Percentiles rank a stretch among this genome's conserved stretches.
These are phyloP conservation scores for Thielaviopsis musarum DNA, from an alignment of 2,329 filamentous ascomycete species.

Conservation along the genomic window DNA sequence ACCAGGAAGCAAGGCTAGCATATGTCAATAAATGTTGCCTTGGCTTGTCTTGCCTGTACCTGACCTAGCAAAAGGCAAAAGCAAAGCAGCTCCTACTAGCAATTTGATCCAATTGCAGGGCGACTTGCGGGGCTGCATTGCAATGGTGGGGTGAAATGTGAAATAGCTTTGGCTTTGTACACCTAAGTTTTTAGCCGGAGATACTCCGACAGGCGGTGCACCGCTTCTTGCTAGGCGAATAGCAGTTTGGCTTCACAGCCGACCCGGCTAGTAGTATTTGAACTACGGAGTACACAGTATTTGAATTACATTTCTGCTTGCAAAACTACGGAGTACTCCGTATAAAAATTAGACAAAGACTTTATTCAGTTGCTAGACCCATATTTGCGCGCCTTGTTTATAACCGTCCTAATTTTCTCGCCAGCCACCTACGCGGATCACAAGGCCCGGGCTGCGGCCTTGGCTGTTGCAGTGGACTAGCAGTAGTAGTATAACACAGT, in stretches of 20 bases:
- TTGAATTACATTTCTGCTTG: too few species aligned
- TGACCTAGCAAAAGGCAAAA: constrained; percentile 1
- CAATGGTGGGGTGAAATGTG: neutral
- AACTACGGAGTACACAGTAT: too few species aligned
- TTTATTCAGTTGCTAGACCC: neutral
- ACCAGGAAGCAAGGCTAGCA: neutral
- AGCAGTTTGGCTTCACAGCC: neutral
- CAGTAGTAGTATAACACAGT: neutral
- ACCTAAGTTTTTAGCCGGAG: neutral
- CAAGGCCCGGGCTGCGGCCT: neutral
- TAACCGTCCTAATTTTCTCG: neutral
- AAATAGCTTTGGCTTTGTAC: neutral
- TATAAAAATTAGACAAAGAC: too few species aligned
- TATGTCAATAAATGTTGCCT: neutral
- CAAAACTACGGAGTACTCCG: too few species aligned
- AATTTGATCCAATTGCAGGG: constrained; percentile 2
- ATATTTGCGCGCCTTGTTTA: neutral
- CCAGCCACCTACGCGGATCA: neutral
- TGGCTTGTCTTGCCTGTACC: neutral
- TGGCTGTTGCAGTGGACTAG: neutral
- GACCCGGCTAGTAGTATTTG: neutral
- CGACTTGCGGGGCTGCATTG: constrained; percentile 1
- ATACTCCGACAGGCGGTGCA: neutral
- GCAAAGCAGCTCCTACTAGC: neutral
- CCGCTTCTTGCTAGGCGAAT: neutral